Evolutionary conservation across 176 grass and related monocot species (phyloP).

Genomic region (Hsuehochloa calcarea): DNA sequence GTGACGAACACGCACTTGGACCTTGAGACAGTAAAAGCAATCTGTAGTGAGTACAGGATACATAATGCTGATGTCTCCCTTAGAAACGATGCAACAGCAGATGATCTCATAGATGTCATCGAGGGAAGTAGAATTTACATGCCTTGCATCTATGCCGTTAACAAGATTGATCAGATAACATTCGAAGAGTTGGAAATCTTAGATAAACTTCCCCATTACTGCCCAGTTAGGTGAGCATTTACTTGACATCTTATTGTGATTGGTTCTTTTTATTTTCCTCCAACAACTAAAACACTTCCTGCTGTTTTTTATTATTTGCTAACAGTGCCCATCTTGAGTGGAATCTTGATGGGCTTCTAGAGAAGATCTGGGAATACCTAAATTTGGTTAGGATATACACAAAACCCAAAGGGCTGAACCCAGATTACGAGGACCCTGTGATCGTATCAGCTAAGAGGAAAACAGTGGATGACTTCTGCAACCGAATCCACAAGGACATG

Average conservation of each 20-base stretch:
- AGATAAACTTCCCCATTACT: constrained; percentile 98
- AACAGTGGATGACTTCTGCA: constrained; percentile 91
- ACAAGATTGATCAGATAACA: constrained; percentile 98
- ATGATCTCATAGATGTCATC: constrained; percentile 96
- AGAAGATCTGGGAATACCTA: constrained; percentile 95
- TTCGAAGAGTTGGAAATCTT: constrained; percentile 96
- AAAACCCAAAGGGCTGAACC: constrained; percentile 91
- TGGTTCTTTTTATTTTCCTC: neutral
- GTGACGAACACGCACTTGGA: constrained; percentile 84
- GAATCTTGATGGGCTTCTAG: constrained; percentile 88
- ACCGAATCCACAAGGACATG: constrained; percentile 96
- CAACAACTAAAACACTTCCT: neutral
- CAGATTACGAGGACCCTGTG: constrained; percentile 96
- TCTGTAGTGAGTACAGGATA: constrained; percentile 94
- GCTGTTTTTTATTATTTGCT: neutral
- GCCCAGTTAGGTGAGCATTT: constrained; percentile 69
- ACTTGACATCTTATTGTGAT: constrained; percentile 19
- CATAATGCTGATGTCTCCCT: constrained; percentile 95
- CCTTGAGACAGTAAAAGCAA: constrained; percentile 94
- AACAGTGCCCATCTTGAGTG: constrained; percentile 85
- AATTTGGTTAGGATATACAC: constrained; percentile 92
- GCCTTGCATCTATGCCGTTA: constrained; percentile 93
- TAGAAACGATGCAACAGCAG: constrained; percentile 88
- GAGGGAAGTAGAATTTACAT: constrained; percentile 96
- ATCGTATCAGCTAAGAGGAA: constrained; percentile 78